Evolutionary conservation across 2,329 filamentous ascomycete species (phyloP), one percentile per base, ranked within the genome.

Genomic region (Biscogniauxia sp.): DNA sequence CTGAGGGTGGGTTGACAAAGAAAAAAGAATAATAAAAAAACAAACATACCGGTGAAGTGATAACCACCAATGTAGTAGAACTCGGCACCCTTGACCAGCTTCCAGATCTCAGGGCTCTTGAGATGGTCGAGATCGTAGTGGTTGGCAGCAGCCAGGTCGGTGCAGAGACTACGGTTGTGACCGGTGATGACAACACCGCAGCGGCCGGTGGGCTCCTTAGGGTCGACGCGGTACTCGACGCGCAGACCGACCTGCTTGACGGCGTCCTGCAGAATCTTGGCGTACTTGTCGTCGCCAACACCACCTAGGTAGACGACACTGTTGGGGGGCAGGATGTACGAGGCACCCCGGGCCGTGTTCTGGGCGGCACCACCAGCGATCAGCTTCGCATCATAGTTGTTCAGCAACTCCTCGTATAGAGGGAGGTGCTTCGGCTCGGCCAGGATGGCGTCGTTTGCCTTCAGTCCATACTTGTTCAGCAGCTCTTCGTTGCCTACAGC

Each of bases 151-250:
- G 90, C 95, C 60, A 99, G 89, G 74, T 98, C 93, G 64, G 95
- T 99, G 83, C 90, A 91, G 83, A 99, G 89, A 76, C 88, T 93
- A 72, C 95, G 89, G 87, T 98, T 89, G 84, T 97, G 92, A 74
- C 93, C 95, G 45, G 94, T 99, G 79, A 99, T 97, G 77, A 99
- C 86, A 68, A 95, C 95, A 78, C 92, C 95, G 78, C 95, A 99
- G 73, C 93, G 92, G 71, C 95, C 95, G 41, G 95, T 99, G 67
- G 92, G 89, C 70, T 89, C 82, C 74, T 86, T 84, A 70, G 91
- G 85, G 76, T 98, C 94, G 73, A 97, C 88, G 68, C 92, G 92
- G 84, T 99, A 99, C 82, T 97, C 93, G 70, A 95, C 93, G 72
- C 92, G 89, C 65, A 98, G 88, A 71, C 95, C 95, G 68, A 90